phyloP scores from a whole-genome alignment of 352 stramenopile genomes.

The Phytophthora pistaciae region DNA sequence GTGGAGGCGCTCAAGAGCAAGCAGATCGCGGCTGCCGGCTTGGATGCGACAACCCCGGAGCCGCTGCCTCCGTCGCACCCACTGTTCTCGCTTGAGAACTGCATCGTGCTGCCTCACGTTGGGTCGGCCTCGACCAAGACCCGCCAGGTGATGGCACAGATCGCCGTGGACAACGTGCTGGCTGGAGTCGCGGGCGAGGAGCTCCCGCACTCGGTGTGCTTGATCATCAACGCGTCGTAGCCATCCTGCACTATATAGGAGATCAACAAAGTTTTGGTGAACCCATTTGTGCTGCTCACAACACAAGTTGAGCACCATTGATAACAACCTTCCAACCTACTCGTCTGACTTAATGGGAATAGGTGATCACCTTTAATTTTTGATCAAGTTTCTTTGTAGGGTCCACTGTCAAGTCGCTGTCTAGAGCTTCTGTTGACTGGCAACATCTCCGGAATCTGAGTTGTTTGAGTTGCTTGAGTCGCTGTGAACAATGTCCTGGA shows the following conservation, averaged over 20 bases:
- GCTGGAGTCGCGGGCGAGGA: slow-evolving; percentile 50
- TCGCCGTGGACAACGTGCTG: slow-evolving; percentile 67
- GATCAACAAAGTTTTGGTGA: neutral
- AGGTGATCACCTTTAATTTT: slow-evolving; percentile 1
- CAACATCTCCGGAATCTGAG: slow-evolving; percentile 7
- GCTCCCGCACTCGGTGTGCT: slow-evolving; percentile 52
- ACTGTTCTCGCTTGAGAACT: slow-evolving; percentile 74
- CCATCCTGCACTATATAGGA: neutral
- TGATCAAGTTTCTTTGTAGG: slow-evolving; percentile 5
- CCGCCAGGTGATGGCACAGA: slow-evolving; percentile 75
- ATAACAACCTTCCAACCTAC: neutral
- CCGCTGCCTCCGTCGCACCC: slow-evolving; percentile 83
- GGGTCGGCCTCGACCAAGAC: slow-evolving; percentile 63
- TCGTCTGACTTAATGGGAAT: neutral
- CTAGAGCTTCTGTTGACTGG: slow-evolving; percentile 17
- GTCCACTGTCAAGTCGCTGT: slow-evolving; percentile 8
- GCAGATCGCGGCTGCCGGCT: slow-evolving; percentile 56
- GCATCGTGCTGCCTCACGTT: slow-evolving; percentile 59
- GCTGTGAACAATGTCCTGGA: slow-evolving; percentile 28
- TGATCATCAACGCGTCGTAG: neutral
- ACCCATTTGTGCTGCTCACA: neutral
- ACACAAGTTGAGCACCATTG: neutral
- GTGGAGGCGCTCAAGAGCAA: slow-evolving; percentile 47
- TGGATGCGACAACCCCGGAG: slow-evolving; percentile 93
- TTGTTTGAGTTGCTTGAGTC: slow-evolving; percentile 13